phyloP scores from a whole-genome alignment of 768 basidiomycete species.

The Hypsizygus marmoreus region DNA sequence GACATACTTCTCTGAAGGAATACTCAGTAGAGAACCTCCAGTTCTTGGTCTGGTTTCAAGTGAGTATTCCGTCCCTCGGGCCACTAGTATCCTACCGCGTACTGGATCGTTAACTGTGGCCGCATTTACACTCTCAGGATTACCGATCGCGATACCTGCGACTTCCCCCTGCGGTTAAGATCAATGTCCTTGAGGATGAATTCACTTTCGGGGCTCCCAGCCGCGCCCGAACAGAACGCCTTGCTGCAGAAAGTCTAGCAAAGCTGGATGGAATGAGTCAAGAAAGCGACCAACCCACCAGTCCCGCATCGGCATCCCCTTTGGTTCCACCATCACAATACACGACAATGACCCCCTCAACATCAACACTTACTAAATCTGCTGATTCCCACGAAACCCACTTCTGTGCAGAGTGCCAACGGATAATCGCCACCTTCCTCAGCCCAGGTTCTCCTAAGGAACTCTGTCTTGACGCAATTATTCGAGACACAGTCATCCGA shows the following conservation, averaged over 20 bases:
- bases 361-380: constrained; percentile 6
- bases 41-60: constrained; percentile 38
- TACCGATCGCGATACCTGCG: constrained; percentile 36
- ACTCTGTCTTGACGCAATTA: constrained; percentile 23
- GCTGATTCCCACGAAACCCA: constrained; percentile 3
- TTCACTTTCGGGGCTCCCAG: constrained; percentile 17
- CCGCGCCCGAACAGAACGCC: constrained; percentile 9
- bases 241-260: constrained; percentile 11
- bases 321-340: constrained; percentile 12
- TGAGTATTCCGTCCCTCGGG: no score
- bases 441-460: constrained; percentile 30
- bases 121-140: no score
- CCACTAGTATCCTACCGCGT: no score
- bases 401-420: constrained; percentile 28
- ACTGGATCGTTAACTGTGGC: no score
- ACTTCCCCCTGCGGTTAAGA: constrained; percentile 21
- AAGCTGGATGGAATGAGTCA: constrained; percentile 23
- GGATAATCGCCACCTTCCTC: constrained; percentile 33
- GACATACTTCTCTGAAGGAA: constrained; percentile 26
- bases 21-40: constrained; percentile 34
- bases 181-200: constrained; percentile 23
- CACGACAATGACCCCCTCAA: constrained; percentile 18
- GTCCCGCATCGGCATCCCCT: constrained; percentile 6
- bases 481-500: constrained; percentile 29
- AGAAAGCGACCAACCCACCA: constrained; percentile 7